Evolutionary conservation across 2,329 filamentous ascomycete species (phyloP).

Genomic region (Phyllosticta ampelicida): DNA sequence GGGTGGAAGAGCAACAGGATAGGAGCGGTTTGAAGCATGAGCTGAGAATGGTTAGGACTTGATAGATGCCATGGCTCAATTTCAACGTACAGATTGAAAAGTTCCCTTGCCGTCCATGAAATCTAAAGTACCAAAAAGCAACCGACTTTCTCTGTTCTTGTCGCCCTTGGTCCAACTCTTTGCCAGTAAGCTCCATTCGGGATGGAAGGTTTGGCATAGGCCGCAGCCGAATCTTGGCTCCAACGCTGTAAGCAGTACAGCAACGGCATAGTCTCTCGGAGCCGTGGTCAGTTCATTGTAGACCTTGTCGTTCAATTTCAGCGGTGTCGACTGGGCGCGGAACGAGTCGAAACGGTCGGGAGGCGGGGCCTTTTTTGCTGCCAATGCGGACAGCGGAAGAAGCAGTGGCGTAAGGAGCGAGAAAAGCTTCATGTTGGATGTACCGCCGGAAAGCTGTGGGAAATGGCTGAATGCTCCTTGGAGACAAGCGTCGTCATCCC

Average conservation of each 20-base stretch:
- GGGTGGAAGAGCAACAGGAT: conserved; percentile 81
- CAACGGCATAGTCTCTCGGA: conserved; percentile 74
- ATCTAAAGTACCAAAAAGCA: conserved; percentile 78
- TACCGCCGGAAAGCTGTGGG: conserved; percentile 10
- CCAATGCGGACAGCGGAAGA: conserved; percentile 49
- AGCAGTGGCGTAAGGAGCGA: conserved; percentile 52
- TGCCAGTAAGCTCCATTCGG: conserved; percentile 81
- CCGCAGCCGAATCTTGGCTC: conserved; percentile 75
- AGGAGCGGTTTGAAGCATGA: conserved; percentile 88
- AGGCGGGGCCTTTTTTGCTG: conserved; percentile 49
- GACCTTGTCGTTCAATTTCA: conserved; percentile 66
- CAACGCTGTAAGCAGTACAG: conserved; percentile 76
- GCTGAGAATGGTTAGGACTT: conserved; percentile 40
- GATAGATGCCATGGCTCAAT: too few relatives aligned
- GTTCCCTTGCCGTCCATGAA: conserved; percentile 73
- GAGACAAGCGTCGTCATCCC: conserved; percentile 6
- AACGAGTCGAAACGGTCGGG: conserved; percentile 60
- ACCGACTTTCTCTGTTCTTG: conserved; percentile 57
- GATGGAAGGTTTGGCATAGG: conserved; percentile 82
- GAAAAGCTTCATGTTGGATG: conserved; percentile 53
- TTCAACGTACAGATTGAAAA: conserved; percentile 74
- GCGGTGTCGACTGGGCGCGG: conserved; percentile 55
- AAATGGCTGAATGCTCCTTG: not conserved
- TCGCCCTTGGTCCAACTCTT: conserved; percentile 84
- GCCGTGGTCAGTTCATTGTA: conserved; percentile 66